phyloP scores from a whole-genome alignment of 2,329 filamentous ascomycete species.

The Metarhizium guizhouense region DNA sequence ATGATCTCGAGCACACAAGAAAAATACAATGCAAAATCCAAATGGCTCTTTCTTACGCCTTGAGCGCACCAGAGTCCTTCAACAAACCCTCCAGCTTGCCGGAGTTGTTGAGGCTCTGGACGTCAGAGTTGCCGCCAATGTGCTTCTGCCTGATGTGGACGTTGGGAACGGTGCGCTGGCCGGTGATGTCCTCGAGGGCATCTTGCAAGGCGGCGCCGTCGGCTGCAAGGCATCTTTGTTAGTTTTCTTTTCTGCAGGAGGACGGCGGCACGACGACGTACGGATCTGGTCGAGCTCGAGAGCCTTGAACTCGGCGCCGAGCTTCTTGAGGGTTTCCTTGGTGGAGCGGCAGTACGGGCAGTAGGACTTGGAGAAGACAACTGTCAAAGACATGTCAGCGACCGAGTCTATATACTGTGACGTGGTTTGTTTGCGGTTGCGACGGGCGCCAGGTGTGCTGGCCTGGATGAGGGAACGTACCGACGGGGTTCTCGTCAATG shows the following conservation, averaged over 20 bases:
- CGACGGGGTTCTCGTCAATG: conserved; percentile 83
- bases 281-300: conserved; percentile 72
- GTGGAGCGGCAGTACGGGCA: conserved; percentile 84
- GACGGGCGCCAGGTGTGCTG: too few species aligned
- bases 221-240: conserved; percentile 37
- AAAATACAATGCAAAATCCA: not conserved
- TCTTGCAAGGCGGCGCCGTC: conserved; percentile 78
- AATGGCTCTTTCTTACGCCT: conserved; percentile 24
- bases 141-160: conserved; percentile 87
- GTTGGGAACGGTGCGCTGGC: conserved; percentile 88
- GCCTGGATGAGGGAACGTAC: conserved; percentile 35
- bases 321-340: conserved; percentile 63
- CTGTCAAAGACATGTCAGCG: conserved; percentile 27
- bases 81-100: conserved; percentile 33
- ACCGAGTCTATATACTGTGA: not conserved
- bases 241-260: not conserved
- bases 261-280: conserved; percentile 38
- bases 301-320: conserved; percentile 63
- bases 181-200: conserved; percentile 69
- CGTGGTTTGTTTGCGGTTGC: not conserved
- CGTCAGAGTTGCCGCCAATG: conserved; percentile 92
- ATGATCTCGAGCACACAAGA: not conserved
- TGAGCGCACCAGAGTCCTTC: conserved; percentile 31
- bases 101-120: conserved; percentile 48
- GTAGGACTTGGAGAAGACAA: conserved; percentile 95